Base-by-base conservation (phyloP, 495 filamentous ascomycete genomes). In the Aspergillus saccharolyticus region DNA sequence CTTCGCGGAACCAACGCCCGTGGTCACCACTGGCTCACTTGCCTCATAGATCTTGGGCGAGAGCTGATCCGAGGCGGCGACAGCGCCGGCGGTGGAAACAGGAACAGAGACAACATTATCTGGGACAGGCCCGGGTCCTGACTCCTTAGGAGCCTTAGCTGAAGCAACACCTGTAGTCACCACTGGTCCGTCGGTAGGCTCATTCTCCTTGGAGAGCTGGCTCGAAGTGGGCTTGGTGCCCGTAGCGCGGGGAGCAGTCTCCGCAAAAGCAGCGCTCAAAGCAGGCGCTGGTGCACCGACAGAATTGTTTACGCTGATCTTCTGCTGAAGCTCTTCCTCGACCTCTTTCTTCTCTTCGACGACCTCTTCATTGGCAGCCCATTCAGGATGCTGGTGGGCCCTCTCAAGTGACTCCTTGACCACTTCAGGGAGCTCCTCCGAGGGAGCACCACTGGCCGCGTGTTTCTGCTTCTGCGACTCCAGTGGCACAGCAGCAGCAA, bases 261-360 rank as follows among this genome's bases (percentile, higher is more conserved):
- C 63, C 12, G 68, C 45, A 42, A 71, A 72, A n/a, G 76, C 74
- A 45, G 79, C 78, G 51, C 72, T 73, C 17, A 66, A 58, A 10
- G 78, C 75, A 21, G 83, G 81, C n/a, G 80, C 80, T 15, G 80
- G 75, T 42, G 78, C 65, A n/a, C 82, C 82, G 10, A 66, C 64
- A 7, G 78, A 72, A 44, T 80, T 73, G 19, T 75, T 72, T 0
- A 75, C 65, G 33, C 73, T 67, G 12, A 85, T 75, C 53, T 81
- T 79, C 54, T 79, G 73, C 49, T 84, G 73, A 2, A 91, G 73
- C 70, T 91, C 85, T 19, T 81, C 63, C 72, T 93, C 90, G 30
- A 89, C 75, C 17, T 80, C 84, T 67, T 82, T 84, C 83, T 96
- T 96, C 67, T 91, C 88, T 55, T 82, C 80, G 9, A 94, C 88